A percentile compares a stretch with the other conserved stretches of the same genome.
phyloP scores from a whole-genome alignment of 805 yeast genomes.

The Lachancea thermotolerans region DNA sequence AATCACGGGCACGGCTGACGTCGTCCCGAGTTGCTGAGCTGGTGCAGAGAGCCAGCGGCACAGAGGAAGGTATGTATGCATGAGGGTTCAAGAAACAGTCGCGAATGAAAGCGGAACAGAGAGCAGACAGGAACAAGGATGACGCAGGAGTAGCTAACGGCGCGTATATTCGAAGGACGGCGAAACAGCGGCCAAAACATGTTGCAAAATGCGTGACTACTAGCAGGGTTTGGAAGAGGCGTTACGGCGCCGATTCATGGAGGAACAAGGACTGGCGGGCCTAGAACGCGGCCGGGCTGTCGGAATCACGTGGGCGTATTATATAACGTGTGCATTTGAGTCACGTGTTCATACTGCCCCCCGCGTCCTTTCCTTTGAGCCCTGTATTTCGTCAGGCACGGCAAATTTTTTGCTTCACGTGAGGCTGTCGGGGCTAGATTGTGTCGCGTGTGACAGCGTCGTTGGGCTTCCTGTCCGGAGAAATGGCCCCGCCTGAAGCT shows the following conservation, averaged over 20 bases:
- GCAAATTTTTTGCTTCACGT: not conserved
- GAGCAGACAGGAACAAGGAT: not conserved
- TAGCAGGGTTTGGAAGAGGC: no score
- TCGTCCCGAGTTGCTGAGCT: conserved; percentile 3
- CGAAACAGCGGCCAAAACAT: no score
- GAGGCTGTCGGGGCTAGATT: not conserved
- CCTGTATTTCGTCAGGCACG: not conserved
- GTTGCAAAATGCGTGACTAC: no score
- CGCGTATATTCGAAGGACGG: no score
- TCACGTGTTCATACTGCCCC: not conserved
- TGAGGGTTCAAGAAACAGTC: not conserved
- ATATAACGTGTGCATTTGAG: no score
- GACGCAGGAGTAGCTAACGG: not conserved
- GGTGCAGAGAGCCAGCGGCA: conserved; percentile 3
- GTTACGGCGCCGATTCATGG: no score
- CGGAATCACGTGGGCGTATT: no score
- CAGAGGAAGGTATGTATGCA: conserved; percentile 6
- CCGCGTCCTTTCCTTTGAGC: not conserved
- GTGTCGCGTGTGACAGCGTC: not conserved
- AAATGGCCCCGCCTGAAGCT: not conserved
- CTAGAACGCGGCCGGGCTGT: no score
- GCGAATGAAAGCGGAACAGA: not conserved
- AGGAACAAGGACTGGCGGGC: no score
- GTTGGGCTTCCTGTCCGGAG: conserved; percentile 5
- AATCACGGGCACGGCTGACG: conserved; percentile 6